Evolutionary conservation across 768 basidiomycete genomes (phyloP), one percentile per base, ranked within the genome.

Genomic region (Sarcodon aspratus): DNA sequence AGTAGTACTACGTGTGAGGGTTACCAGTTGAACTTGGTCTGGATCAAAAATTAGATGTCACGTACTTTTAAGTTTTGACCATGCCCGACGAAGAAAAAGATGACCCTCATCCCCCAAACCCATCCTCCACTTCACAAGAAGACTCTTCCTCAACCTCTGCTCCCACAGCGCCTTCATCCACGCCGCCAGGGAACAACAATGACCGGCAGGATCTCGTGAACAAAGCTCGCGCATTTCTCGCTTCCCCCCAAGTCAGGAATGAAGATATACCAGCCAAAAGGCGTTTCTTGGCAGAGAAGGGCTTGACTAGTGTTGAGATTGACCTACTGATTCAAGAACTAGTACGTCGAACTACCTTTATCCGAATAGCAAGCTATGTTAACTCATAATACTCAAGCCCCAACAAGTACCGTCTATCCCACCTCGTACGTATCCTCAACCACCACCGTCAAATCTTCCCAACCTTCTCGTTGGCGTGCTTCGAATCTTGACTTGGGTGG

Each of bases 361-460:
- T 37, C 31, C 36, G 33, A 18, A 11, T 18, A 33, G 36, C 12
- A 12, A 48, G 12, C 36, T 69, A 61, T 66, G 13, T 56, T 31
- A 13, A 13, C 33, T 45, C 48, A 18, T n/a, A 33, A 10, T 13
- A 27, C 27, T 10, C 6, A 13, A 61, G 56, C 61, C 61, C 12
- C 49, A 49, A 12, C 58, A 67, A 57, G 56, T 61, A 9, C 84
- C 81, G 8, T 50, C 62, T 6, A 63, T 89, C 34, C 85, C 85
- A 15, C 83, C 85, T 0, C 74, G 83, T 54, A 79, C 80, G 44
- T 89, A 89, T 56, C 85, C 85, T 3, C 76, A 74, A 51, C 74
- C 70, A 9, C 75, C 79, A 5, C 84, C 84, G 3, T 88, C 85
- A 3, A 77, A 74, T 55, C 64, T 89, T 1, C 85, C 85, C 0